Evolutionary conservation across 2,329 filamentous ascomycete genomes (phyloP), one percentile per base, ranked within the genome.

Genomic region (Neofusicoccum sp.): DNA sequence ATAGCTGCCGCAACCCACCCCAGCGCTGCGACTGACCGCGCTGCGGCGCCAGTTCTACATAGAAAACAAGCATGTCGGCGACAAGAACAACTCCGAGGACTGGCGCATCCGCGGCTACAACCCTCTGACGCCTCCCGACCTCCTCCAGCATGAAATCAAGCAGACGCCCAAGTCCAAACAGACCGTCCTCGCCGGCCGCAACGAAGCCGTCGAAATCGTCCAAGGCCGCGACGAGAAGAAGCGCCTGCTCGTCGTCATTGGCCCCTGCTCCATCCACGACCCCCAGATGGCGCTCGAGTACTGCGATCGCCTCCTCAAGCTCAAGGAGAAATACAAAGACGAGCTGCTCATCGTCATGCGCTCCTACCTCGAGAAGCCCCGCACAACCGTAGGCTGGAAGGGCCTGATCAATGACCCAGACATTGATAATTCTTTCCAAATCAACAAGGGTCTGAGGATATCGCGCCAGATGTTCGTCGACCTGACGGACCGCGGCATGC

Each of bases 331-430:
- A 82, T 89, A 97, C 82, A 85, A 90, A 76, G 86, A 93, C 72
- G 92, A 98, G 74, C 85, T 99, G 41, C 84, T 96, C 71, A 95
- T 99, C 70, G 90, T 99, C 66, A 99, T 99, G 95, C 91, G 95
- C 70, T 91, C 92, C 67, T 99, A 99, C 85, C 87, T 99, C 65
- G 95, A 99, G 85, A 99, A 99, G 85, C 95, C 95, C 28, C 89
- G 95, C 67, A 99, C 95, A 33, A 99, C 95, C 0, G 92, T 99
- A 33, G 95, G 95, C 70, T 99, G 95, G 95, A 99, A 99, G 83
- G 95, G 95, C 56, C 83, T 99, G 71, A 96, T 99, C 82, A 98
- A 99, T 77, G 95, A 99, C 79, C 95, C 95, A 1, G 94, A 98
- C 74, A 96, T 99, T 74, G 93, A 98, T 79, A 94, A 97, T 77